Conservation (phyloP, 345 rosid genomes). For the Populus tremula region DNA sequence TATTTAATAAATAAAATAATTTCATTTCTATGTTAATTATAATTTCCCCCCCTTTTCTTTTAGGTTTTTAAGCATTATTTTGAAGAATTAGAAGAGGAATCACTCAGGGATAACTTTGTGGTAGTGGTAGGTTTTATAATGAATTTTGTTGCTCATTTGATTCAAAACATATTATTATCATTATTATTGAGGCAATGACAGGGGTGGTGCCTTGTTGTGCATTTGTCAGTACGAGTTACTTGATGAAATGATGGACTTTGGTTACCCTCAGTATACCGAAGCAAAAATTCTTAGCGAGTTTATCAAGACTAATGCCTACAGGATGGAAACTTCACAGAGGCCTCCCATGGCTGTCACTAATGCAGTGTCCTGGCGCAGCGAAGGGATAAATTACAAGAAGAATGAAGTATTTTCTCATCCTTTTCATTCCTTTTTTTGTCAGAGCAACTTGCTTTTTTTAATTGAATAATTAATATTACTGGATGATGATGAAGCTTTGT, state of each 20-base stretch:
- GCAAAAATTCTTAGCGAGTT: constrained; percentile 92
- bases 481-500: constrained; percentile 4
- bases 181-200: neutral
- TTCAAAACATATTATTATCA: neutral
- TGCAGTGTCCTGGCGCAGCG: constrained; percentile 98
- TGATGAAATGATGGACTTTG: constrained; percentile 99
- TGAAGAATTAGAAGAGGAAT: constrained; percentile 95
- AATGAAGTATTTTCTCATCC: constrained; percentile 59
- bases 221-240: constrained; percentile 84
- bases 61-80: constrained; percentile 98
- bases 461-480: constrained; percentile 2
- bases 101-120: constrained; percentile 93
- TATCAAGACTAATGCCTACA: constrained; percentile 95
- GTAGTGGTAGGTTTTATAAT: constrained; percentile 68
- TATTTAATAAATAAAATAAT: neutral
- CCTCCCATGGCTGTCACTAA: constrained; percentile 99
- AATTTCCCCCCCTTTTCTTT: neutral
- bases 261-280: constrained; percentile 91
- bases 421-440: neutral
- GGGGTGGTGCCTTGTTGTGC: constrained; percentile 11
- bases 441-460: neutral
- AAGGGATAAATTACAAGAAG: constrained; percentile 85
- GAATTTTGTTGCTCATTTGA: neutral
- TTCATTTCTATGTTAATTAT: neutral
- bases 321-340: constrained; percentile 91